phyloP scores from a whole-genome alignment of 2,329 filamentous ascomycete genomes.

The Colletotrichum destructivum region DNA sequence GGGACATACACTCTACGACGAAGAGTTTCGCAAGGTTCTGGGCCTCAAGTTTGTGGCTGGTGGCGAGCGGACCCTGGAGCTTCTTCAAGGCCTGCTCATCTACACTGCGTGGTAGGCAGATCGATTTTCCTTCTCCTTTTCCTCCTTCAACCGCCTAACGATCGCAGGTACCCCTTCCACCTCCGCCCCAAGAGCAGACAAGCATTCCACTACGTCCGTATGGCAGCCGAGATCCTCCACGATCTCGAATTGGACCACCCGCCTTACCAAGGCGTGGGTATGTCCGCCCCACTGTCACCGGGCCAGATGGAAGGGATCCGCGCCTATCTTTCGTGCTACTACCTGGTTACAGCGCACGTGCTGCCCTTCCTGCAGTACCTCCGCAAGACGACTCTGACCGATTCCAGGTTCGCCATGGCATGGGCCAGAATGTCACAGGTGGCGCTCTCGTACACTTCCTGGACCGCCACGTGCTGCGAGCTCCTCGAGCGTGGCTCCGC shows the following conservation, averaged over 20 bases:
- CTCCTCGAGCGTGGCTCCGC: constrained; percentile 56
- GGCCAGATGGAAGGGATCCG: constrained; percentile 60
- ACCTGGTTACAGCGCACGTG: constrained; percentile 59
- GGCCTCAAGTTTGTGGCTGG: constrained; percentile 70
- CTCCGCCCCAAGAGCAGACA: constrained; percentile 67
- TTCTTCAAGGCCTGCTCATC: constrained; percentile 70
- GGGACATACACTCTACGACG: constrained; percentile 68
- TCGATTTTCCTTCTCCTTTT: background rate
- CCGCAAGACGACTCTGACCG: constrained; percentile 34
- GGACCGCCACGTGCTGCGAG: constrained; percentile 62
- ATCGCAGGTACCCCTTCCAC: constrained; percentile 68
- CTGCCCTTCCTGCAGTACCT: constrained; percentile 33
- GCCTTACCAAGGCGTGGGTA: constrained; percentile 44
- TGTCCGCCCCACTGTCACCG: constrained; percentile 43
- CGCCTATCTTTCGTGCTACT: constrained; percentile 63
- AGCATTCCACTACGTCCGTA: constrained; percentile 65
- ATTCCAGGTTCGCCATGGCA: constrained; percentile 54
- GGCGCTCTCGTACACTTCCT: constrained; percentile 55
- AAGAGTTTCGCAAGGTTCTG: constrained; percentile 71
- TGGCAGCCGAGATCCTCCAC: constrained; percentile 65
- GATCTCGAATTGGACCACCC: constrained; percentile 66
- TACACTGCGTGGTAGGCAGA: constrained; percentile 69
- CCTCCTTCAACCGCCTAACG: constrained; percentile 16
- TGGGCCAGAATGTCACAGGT: constrained; percentile 56
- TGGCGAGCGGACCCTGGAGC: constrained; percentile 70